A percentile compares a stretch with the other conserved stretches of the same genome.
These are phyloP conservation scores for Cardiospermum halicacabum DNA, from an alignment of 345 rosid species.

Conservation along the genomic window DNA sequence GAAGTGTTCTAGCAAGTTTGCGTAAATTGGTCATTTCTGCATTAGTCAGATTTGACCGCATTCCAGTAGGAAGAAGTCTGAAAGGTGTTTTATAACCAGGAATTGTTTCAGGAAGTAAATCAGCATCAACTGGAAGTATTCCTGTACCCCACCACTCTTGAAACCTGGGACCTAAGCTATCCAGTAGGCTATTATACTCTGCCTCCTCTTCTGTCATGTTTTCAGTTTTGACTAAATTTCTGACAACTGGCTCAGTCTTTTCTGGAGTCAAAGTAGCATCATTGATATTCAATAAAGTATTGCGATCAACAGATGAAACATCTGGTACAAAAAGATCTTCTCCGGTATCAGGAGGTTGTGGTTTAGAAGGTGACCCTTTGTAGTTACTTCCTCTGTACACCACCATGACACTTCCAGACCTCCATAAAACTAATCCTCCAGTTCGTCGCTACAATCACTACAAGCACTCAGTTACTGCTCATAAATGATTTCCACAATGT, in stretches of 20 bases:
- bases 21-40: slow-evolving; percentile 94
- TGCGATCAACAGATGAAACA: slow-evolving; percentile 49
- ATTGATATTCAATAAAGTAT: slow-evolving; percentile 23
- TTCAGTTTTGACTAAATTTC: slow-evolving; percentile 27
- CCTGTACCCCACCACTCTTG: slow-evolving; percentile 99
- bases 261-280: slow-evolving; percentile 24
- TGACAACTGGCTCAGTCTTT: slow-evolving; percentile 34
- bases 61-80: slow-evolving; percentile 95
- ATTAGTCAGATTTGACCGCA: slow-evolving; percentile 85
- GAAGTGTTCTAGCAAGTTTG: slow-evolving; percentile 83
- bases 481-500: not conserved
- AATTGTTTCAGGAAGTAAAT: slow-evolving; percentile 74
- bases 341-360: slow-evolving; percentile 27
- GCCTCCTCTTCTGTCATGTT: slow-evolving; percentile 75
- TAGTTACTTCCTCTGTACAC: slow-evolving; percentile 81
- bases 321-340: slow-evolving; percentile 66
- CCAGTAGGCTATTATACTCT: slow-evolving; percentile 66
- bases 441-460: slow-evolving; percentile 79
- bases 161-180: slow-evolving; percentile 90
- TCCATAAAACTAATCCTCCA: slow-evolving; percentile 92
- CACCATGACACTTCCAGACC: slow-evolving; percentile 97
- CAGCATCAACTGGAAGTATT: slow-evolving; percentile 92
- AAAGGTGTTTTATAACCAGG: slow-evolving; percentile 90
- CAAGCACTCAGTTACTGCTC: slow-evolving; percentile 27
- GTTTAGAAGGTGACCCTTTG: slow-evolving; percentile 55